These are phyloP conservation scores for Fusarium foetens DNA, from an alignment of 2,329 filamentous ascomycete species.

Conservation along the genomic window DNA sequence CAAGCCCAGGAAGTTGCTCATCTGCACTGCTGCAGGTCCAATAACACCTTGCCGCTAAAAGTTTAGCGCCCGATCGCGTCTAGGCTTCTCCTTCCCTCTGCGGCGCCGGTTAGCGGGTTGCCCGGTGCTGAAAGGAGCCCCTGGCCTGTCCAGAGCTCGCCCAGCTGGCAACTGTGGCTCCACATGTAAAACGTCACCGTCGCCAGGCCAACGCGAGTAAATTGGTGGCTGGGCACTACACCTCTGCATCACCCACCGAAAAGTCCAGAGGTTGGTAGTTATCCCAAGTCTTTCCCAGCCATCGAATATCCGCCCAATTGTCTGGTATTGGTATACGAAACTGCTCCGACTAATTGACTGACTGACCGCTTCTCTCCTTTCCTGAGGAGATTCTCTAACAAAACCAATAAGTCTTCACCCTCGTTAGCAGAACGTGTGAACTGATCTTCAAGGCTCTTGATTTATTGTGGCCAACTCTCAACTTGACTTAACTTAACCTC, in stretches of 20 bases:
- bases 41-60: constrained; percentile 13
- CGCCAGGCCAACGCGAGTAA: constrained; percentile 41
- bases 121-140: constrained; percentile 30
- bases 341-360: constrained; percentile 25
- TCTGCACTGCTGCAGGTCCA: constrained; percentile 35
- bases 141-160: background rate
- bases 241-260: constrained; percentile 32
- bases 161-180: constrained; percentile 10
- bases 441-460: constrained; percentile 35
- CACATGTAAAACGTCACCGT: constrained; percentile 39
- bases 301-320: constrained; percentile 39
- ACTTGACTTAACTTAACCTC: constrained; percentile 10
- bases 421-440: constrained; percentile 41
- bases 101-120: constrained; percentile 35
- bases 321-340: constrained; percentile 30
- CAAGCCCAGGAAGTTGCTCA: constrained; percentile 25
- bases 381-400: constrained; percentile 30
- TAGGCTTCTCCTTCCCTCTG: constrained; percentile 20
- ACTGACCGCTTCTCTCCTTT: constrained; percentile 35
- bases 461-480: constrained; percentile 10
- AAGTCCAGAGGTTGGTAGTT: constrained; percentile 41
- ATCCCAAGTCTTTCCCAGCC: constrained; percentile 40
- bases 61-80: background rate
- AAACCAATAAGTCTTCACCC: constrained; percentile 38
- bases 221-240: constrained; percentile 43